Base-by-base conservation (phyloP, 495 filamentous ascomycete species). In the Hyaloscypha bicolor region DNA sequence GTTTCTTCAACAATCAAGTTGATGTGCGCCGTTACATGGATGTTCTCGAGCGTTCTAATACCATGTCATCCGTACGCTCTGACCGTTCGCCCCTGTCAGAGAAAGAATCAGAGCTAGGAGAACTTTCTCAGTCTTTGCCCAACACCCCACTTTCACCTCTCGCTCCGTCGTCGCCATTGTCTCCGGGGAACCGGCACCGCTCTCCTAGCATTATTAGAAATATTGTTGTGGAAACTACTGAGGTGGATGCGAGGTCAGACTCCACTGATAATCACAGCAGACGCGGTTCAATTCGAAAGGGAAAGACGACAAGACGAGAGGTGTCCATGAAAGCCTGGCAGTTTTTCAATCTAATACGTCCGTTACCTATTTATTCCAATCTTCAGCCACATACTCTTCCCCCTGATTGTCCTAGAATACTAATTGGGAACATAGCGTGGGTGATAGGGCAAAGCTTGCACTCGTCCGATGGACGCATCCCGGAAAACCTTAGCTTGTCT, bases 291-390 rank as follows among this genome's bases (percentile, higher is more conserved):
- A 30, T 45, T 37, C 42, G 58, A n/a, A 62, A 62, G 30, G 59
- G 29, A 2, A 48, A 48, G 42, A 31, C 53, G 39, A 56, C 30
- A 37, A 82, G 90, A 42, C 95, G 91, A 74, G 93, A 95, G 73
- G 90, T 97, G 16, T 87, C 94, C 75, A 96, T 99, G 83, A 95
- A 94, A 14, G 95, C 95, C 14, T 99, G 94, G 94, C 95, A 97
- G 72, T 97, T 99, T 73, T 97, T 97, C 77, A 91, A 88, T 73
- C 78, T 97, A 48, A 93, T 96, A 64, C 93, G 72, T 74, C 67
- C 70, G 72, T 91, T 42, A 62, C 67, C 72, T 66, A 68, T 74
- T 70, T 66, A 63, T 65, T 69, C 60, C 32, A n/a, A 68, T 65
- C n/a, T 69, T 48, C 33, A 42, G 37, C 63, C 57, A 69, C 68